Conservation (phyloP, 2,329 filamentous ascomycete species). For the Pyrenophora teres region DNA sequence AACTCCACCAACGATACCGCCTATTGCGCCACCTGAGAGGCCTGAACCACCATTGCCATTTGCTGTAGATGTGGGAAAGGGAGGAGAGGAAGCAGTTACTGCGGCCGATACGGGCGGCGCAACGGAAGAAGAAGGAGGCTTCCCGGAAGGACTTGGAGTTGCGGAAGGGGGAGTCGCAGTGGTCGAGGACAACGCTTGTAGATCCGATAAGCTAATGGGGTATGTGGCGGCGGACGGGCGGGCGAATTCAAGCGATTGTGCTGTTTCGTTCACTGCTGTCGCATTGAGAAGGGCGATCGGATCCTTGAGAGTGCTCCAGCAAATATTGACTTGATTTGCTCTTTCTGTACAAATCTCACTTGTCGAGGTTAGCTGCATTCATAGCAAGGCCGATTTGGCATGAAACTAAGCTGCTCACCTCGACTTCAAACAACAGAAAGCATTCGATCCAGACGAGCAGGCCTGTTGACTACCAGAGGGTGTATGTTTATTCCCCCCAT, state of each 20-base stretch:
- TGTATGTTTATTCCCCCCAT: constrained; percentile 8
- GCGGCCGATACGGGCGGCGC: not conserved
- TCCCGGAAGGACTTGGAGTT: not conserved
- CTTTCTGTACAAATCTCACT: constrained; percentile 14
- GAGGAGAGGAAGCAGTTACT: not conserved
- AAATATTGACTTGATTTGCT: constrained; percentile 31
- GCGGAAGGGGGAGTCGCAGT: not conserved
- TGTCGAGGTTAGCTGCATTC: constrained; percentile 7
- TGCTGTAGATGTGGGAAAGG: not conserved
- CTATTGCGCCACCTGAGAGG: constrained; percentile 26
- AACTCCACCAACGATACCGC: constrained; percentile 27
- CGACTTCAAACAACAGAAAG: constrained; percentile 23
- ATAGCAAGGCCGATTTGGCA: not conserved
- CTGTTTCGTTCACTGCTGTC: constrained; percentile 23
- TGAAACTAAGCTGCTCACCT: constrained; percentile 5
- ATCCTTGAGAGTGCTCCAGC: constrained; percentile 26
- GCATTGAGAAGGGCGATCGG: constrained; percentile 15
- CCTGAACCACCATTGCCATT: not conserved
- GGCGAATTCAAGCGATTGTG: constrained; percentile 22
- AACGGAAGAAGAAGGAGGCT: not conserved
- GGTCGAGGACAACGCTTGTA: constrained; percentile 10
- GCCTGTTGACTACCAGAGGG: constrained; percentile 13
- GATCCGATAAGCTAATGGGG: constrained; percentile 10
- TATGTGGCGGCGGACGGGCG: constrained; percentile 16
- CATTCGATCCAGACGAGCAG: constrained; percentile 10